Evolutionary conservation across 768 basidiomycete species (phyloP).

Genomic region (Termitomyces heimii): DNA sequence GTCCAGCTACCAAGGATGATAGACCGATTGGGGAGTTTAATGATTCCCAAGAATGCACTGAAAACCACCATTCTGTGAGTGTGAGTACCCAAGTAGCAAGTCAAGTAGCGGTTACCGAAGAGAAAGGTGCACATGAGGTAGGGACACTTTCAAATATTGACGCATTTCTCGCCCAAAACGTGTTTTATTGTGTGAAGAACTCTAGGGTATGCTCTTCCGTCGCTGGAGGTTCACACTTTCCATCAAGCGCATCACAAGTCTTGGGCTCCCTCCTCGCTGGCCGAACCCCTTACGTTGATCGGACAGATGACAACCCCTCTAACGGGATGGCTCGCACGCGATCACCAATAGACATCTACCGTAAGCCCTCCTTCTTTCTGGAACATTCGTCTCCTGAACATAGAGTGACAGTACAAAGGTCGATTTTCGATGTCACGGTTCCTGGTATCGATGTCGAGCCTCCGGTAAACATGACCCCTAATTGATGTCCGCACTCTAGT

Average conservation of each 20-base stretch:
- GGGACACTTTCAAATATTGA: neutral
- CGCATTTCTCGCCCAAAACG: neutral
- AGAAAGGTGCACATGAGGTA: neutral
- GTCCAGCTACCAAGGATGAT: neutral
- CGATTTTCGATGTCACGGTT: slow-evolving; percentile 27
- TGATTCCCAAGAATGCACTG: too few species aligned
- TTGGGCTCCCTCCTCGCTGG: neutral
- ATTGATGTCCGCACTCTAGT: neutral
- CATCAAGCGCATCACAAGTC: neutral
- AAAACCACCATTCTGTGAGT: neutral
- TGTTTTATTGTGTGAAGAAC: neutral
- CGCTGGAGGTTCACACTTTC: neutral
- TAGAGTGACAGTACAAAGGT: slow-evolving; percentile 18
- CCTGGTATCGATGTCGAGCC: slow-evolving; percentile 40
- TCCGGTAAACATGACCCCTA: slow-evolving; percentile 30
- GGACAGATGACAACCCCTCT: slow-evolving; percentile 6
- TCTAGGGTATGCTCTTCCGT: neutral
- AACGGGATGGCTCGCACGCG: slow-evolving; percentile 13
- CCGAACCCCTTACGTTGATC: slow-evolving; percentile 1
- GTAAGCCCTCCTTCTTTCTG: neutral
- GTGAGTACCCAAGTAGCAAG: neutral
- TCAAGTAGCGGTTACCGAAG: neutral
- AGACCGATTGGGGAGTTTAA: neutral
- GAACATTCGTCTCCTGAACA: slow-evolving; percentile 17
- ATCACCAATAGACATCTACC: slow-evolving; percentile 6